Conservation (phyloP, 2,329 filamentous ascomycete species). For the Diaporthe capsici region DNA sequence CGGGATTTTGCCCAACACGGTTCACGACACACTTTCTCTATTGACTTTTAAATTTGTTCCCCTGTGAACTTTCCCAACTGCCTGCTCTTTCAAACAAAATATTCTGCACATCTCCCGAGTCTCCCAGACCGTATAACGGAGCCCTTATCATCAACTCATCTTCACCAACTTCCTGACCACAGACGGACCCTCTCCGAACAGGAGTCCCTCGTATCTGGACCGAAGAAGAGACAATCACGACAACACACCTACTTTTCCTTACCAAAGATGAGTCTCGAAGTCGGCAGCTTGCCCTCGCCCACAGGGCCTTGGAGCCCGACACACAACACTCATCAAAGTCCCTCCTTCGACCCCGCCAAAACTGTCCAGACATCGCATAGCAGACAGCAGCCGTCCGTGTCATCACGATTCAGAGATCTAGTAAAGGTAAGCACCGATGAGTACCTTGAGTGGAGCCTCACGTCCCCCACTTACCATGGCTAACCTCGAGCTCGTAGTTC, state of each 20-base stretch:
- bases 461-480: background rate
- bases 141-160: no score
- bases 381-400: constrained; percentile 40
- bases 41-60: background rate
- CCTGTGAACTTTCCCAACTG: background rate
- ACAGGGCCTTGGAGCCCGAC: constrained; percentile 38
- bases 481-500: constrained; percentile 46
- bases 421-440: constrained; percentile 45
- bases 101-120: background rate
- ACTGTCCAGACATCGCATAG: constrained; percentile 3
- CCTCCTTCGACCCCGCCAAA: constrained; percentile 15
- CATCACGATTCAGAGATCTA: constrained; percentile 50
- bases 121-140: background rate
- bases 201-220: background rate
- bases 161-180: background rate
- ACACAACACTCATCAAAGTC: constrained; percentile 20
- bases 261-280: constrained; percentile 36
- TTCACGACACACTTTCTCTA: background rate
- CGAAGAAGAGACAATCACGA: background rate
- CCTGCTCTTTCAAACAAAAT: background rate
- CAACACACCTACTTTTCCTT: background rate
- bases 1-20: background rate
- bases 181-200: background rate
- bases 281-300: constrained; percentile 34
- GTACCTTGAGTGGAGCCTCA: no score